Conservation (phyloP, 441 rosid genomes). For the Metrosideros polymorpha region DNA sequence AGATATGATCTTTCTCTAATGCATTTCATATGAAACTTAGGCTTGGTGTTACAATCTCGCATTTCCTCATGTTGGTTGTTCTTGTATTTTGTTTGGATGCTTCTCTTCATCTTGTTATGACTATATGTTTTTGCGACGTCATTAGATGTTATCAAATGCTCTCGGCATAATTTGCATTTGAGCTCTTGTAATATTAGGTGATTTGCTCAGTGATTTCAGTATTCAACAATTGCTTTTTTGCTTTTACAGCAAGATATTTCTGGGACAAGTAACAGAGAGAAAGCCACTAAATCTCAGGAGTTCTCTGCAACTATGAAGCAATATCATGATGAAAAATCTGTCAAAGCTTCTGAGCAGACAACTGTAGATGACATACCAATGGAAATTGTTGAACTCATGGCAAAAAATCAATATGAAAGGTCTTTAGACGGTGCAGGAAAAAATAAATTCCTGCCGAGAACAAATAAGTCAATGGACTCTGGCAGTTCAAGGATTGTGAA, state of each 20-base stretch:
- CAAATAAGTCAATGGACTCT: background rate
- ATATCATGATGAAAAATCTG: conserved; percentile 25
- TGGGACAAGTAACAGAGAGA: conserved; percentile 32
- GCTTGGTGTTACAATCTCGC: background rate
- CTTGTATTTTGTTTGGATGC: background rate
- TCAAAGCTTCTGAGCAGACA: conserved; percentile 41
- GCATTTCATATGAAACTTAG: background rate
- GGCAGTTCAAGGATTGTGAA: background rate
- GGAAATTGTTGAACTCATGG: background rate
- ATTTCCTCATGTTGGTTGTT: background rate
- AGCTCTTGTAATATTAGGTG: background rate
- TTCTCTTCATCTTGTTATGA: background rate
- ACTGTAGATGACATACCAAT: conserved; percentile 42
- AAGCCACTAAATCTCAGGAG: conserved; percentile 24
- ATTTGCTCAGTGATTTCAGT: background rate
- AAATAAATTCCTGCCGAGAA: background rate
- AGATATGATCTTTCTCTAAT: background rate
- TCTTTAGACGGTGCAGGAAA: background rate
- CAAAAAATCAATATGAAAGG: background rate
- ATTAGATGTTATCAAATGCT: background rate
- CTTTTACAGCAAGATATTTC: conserved; percentile 39
- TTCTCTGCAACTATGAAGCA: conserved; percentile 21
- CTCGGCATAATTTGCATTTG: background rate
- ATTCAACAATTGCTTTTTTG: background rate
- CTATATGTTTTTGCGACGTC: background rate